Percentiles rank a stretch among this genome's conserved stretches.
Evolutionary conservation across 106 monocot genomes (phyloP).

Genomic region (Dendrobium nobile): DNA sequence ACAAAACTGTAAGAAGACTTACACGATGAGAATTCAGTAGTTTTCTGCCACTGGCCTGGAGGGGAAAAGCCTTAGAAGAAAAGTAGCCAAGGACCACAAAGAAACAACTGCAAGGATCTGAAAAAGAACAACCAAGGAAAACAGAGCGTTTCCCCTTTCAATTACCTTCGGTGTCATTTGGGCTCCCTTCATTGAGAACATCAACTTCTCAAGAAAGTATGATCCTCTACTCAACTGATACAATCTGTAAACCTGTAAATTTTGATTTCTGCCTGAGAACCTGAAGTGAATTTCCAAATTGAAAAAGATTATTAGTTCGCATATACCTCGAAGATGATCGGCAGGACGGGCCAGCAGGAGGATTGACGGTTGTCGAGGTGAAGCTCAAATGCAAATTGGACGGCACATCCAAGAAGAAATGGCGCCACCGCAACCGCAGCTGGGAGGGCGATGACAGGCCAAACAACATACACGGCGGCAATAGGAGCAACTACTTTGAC

Average conservation of each 20-base stretch:
- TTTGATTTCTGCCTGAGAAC: background rate
- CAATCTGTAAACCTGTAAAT: slow-evolving; percentile 56
- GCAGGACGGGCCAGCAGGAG: slow-evolving; percentile 73
- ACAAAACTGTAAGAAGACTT: no score
- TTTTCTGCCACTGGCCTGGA: slow-evolving; percentile 67
- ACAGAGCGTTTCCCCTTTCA: slow-evolving; percentile 35
- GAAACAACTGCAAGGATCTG: slow-evolving; percentile 58
- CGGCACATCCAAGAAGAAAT: slow-evolving; percentile 61
- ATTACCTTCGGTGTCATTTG: slow-evolving; percentile 19
- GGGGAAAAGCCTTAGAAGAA: slow-evolving; percentile 67
- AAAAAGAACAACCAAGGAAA: slow-evolving; percentile 43
- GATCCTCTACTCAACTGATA: slow-evolving; percentile 68
- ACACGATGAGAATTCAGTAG: slow-evolving; percentile 18
- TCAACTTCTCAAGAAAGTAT: slow-evolving; percentile 50
- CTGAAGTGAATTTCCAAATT: background rate
- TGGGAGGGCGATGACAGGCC: slow-evolving; percentile 56
- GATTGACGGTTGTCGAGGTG: slow-evolving; percentile 19
- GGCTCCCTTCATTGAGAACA: slow-evolving; percentile 37
- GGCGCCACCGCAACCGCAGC: slow-evolving; percentile 48
- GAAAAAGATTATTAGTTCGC: no score
- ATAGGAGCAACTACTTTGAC: slow-evolving; percentile 62
- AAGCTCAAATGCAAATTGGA: slow-evolving; percentile 52
- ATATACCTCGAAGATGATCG: slow-evolving; percentile 75
- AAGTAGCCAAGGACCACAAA: slow-evolving; percentile 63
- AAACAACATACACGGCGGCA: slow-evolving; percentile 39